Conservation (phyloP, 2,329 filamentous ascomycete species). For the Cladosporium sp. region DNA sequence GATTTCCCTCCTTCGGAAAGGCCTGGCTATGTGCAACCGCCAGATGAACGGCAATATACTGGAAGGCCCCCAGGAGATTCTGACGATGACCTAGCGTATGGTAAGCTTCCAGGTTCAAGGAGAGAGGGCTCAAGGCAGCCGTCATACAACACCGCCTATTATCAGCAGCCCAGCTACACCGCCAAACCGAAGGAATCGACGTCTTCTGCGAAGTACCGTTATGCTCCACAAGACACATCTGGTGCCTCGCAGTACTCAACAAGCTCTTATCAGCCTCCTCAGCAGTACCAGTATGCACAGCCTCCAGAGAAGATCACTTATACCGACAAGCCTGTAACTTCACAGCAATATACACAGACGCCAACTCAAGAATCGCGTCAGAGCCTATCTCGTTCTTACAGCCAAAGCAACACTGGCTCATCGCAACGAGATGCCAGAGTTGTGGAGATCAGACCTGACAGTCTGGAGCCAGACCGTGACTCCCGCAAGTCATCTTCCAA, state of each 20-base stretch:
- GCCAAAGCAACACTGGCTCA: slow-evolving; percentile 17
- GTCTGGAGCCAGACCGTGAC: slow-evolving; percentile 18
- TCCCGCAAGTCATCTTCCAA: slow-evolving; percentile 16
- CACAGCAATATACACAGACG: slow-evolving; percentile 17
- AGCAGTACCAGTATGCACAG: slow-evolving; percentile 37
- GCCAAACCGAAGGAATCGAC: slow-evolving; percentile 8
- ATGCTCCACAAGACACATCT: neutral
- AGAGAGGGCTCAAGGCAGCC: slow-evolving; percentile 12
- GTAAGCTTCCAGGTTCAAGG: slow-evolving; percentile 12
- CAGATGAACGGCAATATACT: slow-evolving; percentile 15
- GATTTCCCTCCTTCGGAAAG: slow-evolving; percentile 43
- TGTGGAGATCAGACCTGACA: slow-evolving; percentile 41
- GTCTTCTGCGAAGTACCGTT: slow-evolving; percentile 22
- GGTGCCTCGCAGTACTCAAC: slow-evolving; percentile 21
- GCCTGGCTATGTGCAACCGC: slow-evolving; percentile 31
- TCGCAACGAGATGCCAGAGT: slow-evolving; percentile 29
- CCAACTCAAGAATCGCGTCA: slow-evolving; percentile 17
- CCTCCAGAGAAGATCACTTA: slow-evolving; percentile 40
- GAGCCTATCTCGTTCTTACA: slow-evolving; percentile 18
- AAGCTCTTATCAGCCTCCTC: slow-evolving; percentile 3
- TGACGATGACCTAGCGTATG: slow-evolving; percentile 31
- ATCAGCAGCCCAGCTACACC: slow-evolving; percentile 15
- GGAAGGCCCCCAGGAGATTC: slow-evolving; percentile 10
- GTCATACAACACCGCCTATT: slow-evolving; percentile 15
- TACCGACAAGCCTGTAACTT: slow-evolving; percentile 33